Percentiles rank a stretch among this genome's conserved stretches.
Conservation (phyloP, 2,329 filamentous ascomycete genomes). For the Aspergillus udagawae region DNA sequence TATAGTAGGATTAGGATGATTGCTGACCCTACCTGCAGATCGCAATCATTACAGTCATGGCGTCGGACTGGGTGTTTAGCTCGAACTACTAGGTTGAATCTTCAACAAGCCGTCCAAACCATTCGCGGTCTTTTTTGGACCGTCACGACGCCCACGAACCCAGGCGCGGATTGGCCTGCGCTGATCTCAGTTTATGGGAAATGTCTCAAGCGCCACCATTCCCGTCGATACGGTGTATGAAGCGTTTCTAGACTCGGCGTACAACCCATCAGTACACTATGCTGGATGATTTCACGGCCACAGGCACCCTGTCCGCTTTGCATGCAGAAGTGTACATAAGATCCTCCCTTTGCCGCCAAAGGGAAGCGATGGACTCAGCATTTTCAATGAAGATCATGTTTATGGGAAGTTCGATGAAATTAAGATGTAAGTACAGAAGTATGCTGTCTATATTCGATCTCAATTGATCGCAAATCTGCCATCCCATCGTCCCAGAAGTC, state of each 20-base stretch:
- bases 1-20: background rate
- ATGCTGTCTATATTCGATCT: background rate
- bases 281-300: background rate
- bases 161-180: background rate
- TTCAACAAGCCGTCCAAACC: background rate
- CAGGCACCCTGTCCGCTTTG: background rate
- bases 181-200: background rate
- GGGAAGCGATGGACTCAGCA: background rate
- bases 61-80: constrained; percentile 16
- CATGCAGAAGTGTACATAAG: background rate
- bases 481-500: background rate
- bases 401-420: background rate
- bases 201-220: background rate
- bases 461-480: background rate
- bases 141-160: background rate
- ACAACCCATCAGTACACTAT: background rate
- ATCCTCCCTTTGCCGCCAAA: background rate
- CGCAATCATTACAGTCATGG: constrained; percentile 18
- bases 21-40: constrained; percentile 5
- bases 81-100: constrained; percentile 8
- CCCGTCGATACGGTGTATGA: background rate
- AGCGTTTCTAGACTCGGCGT: background rate
- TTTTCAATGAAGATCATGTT: background rate
- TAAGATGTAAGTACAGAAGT: background rate
- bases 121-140: background rate